phyloP scores from a whole-genome alignment of 2,329 filamentous ascomycete species.

The Alternaria panax region DNA sequence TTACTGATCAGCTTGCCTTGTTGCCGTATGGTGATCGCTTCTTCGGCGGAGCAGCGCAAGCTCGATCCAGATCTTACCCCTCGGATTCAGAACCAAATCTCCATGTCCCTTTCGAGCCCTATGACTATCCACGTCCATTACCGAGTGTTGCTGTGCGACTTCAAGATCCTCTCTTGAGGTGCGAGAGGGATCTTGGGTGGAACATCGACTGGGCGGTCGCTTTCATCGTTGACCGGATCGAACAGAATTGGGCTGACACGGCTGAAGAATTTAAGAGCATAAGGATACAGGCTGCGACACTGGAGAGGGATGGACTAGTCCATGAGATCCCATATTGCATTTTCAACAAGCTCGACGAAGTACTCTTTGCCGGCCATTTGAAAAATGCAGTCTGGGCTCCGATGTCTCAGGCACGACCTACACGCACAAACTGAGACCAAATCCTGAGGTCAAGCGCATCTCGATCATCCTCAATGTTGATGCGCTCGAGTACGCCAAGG shows the following conservation, averaged over 20 bases:
- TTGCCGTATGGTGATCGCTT: slow-evolving; percentile 18
- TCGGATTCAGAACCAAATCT: slow-evolving; percentile 31
- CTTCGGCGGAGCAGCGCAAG: slow-evolving; percentile 6
- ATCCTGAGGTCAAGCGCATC: slow-evolving; percentile 42
- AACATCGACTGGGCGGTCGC: slow-evolving; percentile 54
- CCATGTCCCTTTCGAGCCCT: slow-evolving; percentile 7
- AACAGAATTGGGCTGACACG: slow-evolving; percentile 25
- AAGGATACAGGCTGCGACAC: slow-evolving; percentile 19
- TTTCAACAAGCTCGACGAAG: slow-evolving; percentile 49
- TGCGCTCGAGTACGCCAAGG: slow-evolving; percentile 30
- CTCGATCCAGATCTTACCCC: slow-evolving; percentile 13
- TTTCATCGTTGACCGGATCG: slow-evolving; percentile 46
- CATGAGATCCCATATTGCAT: slow-evolving; percentile 42
- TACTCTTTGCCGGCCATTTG: slow-evolving; percentile 49
- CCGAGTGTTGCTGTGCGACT: slow-evolving; percentile 20
- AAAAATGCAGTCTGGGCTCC: slow-evolving; percentile 38
- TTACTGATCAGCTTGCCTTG: slow-evolving; percentile 10
- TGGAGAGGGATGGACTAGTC: slow-evolving; percentile 24
- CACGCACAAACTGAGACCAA: slow-evolving; percentile 37
- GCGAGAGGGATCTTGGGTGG: slow-evolving; percentile 46
- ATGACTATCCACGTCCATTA: slow-evolving; percentile 8
- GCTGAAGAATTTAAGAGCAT: slow-evolving; percentile 27
- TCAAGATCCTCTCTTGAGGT: slow-evolving; percentile 29
- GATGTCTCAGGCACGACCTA: slow-evolving; percentile 49
- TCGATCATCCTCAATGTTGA: slow-evolving; percentile 46